A percentile compares a stretch with the other conserved stretches of the same genome.
These are phyloP conservation scores for Didymella sp. DNA, from an alignment of 2,329 filamentous ascomycete genomes.

Conservation along the genomic window DNA sequence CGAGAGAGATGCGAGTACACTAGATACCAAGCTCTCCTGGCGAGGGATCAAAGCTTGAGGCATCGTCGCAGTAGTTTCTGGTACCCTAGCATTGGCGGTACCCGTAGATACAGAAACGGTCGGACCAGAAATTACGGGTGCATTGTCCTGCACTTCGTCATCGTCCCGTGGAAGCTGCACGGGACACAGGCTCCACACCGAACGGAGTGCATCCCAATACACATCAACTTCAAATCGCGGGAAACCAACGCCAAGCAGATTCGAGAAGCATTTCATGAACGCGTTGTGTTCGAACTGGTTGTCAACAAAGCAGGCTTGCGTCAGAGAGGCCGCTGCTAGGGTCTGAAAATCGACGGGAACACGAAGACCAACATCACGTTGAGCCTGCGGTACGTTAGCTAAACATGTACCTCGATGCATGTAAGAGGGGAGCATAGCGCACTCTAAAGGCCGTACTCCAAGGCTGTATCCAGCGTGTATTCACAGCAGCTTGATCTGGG, in stretches of 20 bases:
- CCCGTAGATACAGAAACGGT: constrained; percentile 27
- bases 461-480: constrained; percentile 38
- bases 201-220: constrained; percentile 66
- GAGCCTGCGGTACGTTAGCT: constrained; percentile 53
- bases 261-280: constrained; percentile 65
- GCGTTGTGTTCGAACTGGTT: constrained; percentile 61
- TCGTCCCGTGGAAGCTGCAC: constrained; percentile 55
- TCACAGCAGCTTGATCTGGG: constrained; percentile 38
- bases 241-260: constrained; percentile 67
- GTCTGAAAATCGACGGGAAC: constrained; percentile 70
- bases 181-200: constrained; percentile 67
- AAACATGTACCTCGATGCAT: no score
- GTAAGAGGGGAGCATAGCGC: constrained; percentile 4
- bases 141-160: constrained; percentile 7
- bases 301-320: constrained; percentile 64
- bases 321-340: constrained; percentile 62
- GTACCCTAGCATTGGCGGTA: constrained; percentile 26
- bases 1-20: neutral
- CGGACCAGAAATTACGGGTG: constrained; percentile 21
- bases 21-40: neutral
- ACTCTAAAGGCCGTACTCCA: constrained; percentile 46
- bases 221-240: constrained; percentile 65
- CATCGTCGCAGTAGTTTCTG: constrained; percentile 12
- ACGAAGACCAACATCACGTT: constrained; percentile 65
- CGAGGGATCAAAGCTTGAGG: constrained; percentile 5